Percentiles rank a stretch among this genome's conserved stretches.
These are phyloP conservation scores for Eimeria acervulina DNA, from an alignment of 169 alveolate species.

Conservation along the genomic window DNA sequence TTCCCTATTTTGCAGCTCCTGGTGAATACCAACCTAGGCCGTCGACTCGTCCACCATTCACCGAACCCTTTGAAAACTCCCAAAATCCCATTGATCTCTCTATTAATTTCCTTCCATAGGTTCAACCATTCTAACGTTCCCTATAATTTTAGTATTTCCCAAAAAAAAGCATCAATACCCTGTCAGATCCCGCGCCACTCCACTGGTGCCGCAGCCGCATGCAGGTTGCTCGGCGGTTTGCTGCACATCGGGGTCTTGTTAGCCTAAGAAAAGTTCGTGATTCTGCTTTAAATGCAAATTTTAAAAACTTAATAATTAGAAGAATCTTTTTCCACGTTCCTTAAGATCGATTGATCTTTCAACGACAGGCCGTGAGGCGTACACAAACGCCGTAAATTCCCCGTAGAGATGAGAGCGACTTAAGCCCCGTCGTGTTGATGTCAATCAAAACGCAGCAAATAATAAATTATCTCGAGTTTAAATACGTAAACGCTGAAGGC, in stretches of 20 bases:
- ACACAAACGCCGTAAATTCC: no score
- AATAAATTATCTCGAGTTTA: neutral
- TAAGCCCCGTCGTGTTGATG: no score
- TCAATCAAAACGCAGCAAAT: neutral
- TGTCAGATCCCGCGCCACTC: neutral
- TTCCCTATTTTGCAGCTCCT: neutral
- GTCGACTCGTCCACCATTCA: neutral
- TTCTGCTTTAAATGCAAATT: neutral
- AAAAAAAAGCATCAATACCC: neutral
- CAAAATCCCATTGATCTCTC: neutral
- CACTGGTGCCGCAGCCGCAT: slow-evolving; percentile 54
- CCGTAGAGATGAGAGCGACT: no score
- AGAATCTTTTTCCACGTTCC: neutral
- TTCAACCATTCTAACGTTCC: neutral
- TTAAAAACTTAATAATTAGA: neutral
- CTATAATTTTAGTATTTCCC: neutral
- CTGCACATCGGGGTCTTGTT: neutral
- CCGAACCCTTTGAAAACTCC: neutral
- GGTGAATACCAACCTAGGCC: neutral
- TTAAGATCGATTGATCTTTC: neutral
- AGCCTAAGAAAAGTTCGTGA: neutral
- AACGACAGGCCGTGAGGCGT: no score
- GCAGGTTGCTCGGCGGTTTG: slow-evolving; percentile 38
- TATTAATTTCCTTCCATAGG: neutral
- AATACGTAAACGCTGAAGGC: no score